A percentile compares a stretch with the other conserved stretches of the same genome.
phyloP scores from a whole-genome alignment of 2,329 filamentous ascomycete genomes.

The Colletotrichum sp. region DNA sequence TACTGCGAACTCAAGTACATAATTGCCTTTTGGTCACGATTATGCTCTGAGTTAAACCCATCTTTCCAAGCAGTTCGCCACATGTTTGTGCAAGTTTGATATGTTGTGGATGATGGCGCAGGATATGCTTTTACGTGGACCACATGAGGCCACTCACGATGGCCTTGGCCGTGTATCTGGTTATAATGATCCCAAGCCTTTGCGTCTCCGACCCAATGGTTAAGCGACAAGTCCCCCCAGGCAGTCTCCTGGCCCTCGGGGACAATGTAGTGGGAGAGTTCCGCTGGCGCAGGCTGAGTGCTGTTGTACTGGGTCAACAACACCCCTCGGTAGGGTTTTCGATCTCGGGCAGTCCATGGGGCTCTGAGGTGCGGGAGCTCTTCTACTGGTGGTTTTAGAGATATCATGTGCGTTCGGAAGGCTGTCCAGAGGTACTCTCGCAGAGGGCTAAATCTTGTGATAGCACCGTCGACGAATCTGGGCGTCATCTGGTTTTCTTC shows the following conservation, averaged over 20 bases:
- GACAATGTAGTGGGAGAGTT: background rate
- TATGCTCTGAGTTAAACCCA: accelerated
- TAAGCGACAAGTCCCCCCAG: background rate
- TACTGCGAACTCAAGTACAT: accelerated
- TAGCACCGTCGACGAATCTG: background rate
- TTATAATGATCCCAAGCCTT: background rate
- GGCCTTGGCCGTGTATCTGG: background rate
- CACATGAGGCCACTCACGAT: background rate
- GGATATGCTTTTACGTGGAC: background rate
- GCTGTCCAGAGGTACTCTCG: background rate
- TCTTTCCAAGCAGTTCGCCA: background rate
- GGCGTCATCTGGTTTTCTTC: background rate
- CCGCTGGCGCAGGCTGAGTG: background rate
- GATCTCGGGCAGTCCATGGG: background rate
- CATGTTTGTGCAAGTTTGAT: background rate
- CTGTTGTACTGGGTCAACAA: background rate
- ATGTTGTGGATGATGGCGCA: accelerated
- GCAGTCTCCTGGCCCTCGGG: background rate
- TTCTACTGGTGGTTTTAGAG: background rate
- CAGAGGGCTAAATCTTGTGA: background rate
- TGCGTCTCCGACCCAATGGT: background rate
- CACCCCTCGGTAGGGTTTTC: background rate
- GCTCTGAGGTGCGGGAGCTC: background rate
- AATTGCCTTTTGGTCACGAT: background rate
- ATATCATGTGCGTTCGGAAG: background rate